Conservation (phyloP, 2,329 filamentous ascomycete genomes). For the Xylaria sp. region DNA sequence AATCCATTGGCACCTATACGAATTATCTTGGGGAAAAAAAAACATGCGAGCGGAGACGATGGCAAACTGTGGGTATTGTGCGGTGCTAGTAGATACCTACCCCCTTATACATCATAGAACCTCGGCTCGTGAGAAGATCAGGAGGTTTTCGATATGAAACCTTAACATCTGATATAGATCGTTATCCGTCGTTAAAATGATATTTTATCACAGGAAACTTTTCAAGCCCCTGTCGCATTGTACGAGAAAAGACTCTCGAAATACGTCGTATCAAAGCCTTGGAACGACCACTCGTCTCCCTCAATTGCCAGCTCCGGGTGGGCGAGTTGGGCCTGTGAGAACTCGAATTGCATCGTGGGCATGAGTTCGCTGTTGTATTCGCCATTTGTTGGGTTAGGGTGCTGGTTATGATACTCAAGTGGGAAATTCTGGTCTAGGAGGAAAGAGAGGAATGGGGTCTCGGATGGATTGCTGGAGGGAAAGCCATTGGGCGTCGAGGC, state of each 20-base stretch:
- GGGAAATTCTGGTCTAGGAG: constrained; percentile 9
- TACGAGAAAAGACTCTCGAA: constrained; percentile 26
- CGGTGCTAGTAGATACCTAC: too few relatives aligned
- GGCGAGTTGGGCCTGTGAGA: constrained; percentile 19
- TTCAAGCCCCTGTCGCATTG: not conserved
- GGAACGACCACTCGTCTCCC: constrained; percentile 37
- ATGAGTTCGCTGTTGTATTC: constrained; percentile 5
- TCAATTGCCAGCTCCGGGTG: constrained; percentile 31
- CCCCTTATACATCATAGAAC: too few relatives aligned
- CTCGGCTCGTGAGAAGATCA: too few relatives aligned
- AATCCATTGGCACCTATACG: too few relatives aligned
- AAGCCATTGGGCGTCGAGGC: not conserved
- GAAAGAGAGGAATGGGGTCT: too few relatives aligned
- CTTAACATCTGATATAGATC: too few relatives aligned
- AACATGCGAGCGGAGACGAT: too few relatives aligned
- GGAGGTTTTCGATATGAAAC: too few relatives aligned
- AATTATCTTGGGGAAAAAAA: too few relatives aligned
- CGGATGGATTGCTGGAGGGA: not conserved
- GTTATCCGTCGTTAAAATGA: too few relatives aligned
- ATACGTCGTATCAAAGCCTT: constrained; percentile 33
- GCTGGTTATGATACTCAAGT: not conserved
- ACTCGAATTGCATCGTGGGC: constrained; percentile 25
- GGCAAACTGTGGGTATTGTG: too few relatives aligned
- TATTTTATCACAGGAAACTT: not conserved
- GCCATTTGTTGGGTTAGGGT: too few relatives aligned